Conservation (phyloP, 2,329 filamentous ascomycete species). For the Diaporthe caulivora region DNA sequence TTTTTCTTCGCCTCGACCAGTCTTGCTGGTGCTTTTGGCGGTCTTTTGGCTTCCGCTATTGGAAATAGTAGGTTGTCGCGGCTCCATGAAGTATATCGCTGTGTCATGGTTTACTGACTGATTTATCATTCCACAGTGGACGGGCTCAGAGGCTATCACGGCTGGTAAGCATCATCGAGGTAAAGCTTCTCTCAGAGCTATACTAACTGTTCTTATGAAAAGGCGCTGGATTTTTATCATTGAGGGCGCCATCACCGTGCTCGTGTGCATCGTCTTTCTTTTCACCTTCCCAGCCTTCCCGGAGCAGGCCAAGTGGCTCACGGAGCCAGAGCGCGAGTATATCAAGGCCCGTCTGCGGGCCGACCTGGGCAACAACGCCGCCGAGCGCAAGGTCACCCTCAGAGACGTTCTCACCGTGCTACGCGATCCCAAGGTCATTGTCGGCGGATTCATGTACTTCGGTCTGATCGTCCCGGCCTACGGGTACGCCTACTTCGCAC, state of each 20-base stretch:
- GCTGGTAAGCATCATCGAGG: constrained; percentile 58
- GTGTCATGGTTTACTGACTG: not conserved
- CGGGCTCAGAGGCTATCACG: constrained; percentile 72
- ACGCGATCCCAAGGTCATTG: constrained; percentile 79
- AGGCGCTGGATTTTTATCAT: constrained; percentile 86
- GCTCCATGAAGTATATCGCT: too few relatives aligned
- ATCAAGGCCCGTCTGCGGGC: constrained; percentile 74
- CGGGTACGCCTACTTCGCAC: constrained; percentile 82
- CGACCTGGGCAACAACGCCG: constrained; percentile 77
- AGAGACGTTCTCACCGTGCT: constrained; percentile 73
- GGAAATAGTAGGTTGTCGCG: constrained; percentile 70
- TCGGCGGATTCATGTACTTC: constrained; percentile 86
- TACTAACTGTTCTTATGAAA: too few relatives aligned
- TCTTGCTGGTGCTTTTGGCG: constrained; percentile 86
- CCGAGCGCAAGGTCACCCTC: constrained; percentile 70
- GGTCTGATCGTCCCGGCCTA: constrained; percentile 76
- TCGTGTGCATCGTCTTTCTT: constrained; percentile 72
- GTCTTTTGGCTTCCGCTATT: constrained; percentile 86
- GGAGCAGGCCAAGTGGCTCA: constrained; percentile 80
- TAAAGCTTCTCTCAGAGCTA: too few relatives aligned
- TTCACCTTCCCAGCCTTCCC: constrained; percentile 82
- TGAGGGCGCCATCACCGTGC: constrained; percentile 74
- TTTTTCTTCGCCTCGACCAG: constrained; percentile 93
- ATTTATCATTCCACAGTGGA: constrained; percentile 64
- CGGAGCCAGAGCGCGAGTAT: constrained; percentile 75